Base-by-base conservation (phyloP, 176 grass and related monocot species). In the Oropetium thomaeum region DNA sequence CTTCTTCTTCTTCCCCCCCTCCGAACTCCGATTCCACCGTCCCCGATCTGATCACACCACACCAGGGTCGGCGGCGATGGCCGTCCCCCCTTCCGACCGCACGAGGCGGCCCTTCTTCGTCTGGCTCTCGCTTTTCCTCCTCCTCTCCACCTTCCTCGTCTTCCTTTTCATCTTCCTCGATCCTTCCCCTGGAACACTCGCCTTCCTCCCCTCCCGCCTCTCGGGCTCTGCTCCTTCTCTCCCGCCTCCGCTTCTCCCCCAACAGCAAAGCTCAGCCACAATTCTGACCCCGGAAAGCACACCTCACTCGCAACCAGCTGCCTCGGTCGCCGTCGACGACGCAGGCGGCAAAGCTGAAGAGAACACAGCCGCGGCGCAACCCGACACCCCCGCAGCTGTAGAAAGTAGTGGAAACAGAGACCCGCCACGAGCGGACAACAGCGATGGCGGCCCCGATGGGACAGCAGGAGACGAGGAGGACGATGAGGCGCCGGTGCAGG, bases 81-180 rank as follows among this genome's bases (percentile, higher is more conserved):
- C 80, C 69, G 67, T 60, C 20, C 60, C 82, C 69, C 72, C 84
- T 71, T 57, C 76, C 59, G 76, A 87, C 42, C 79, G 63, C 49
- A 64, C 75, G 83, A 61, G 80, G 69, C 74, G 79, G 19, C 80
- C 90, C 30, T 67, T 91, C 86, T 40, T 76, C 61, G 42, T 85
- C 71, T 66, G 75, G 41, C 81, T 80, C 68, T 79, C 79, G 32
- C 70, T 88, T 60, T 74, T 85, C 81, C 53, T 83, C 37, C 79
- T 82, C 76, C 42, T 80, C 80, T 75, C 87, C 67, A 37, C 86
- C 20, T 34, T 85, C 45, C 40, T 81, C 69, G 77, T 81, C 70
- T 37, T 84, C 31, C 25, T 58, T 47, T 81, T 78, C 70, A 59
- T 80, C 86, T 87, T 86, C 88, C 48, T 80, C 71, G 38, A 67